Evolutionary conservation across 306 rosid species (phyloP), one percentile per base, ranked within the genome.

Genomic region (Quercus parvula): DNA sequence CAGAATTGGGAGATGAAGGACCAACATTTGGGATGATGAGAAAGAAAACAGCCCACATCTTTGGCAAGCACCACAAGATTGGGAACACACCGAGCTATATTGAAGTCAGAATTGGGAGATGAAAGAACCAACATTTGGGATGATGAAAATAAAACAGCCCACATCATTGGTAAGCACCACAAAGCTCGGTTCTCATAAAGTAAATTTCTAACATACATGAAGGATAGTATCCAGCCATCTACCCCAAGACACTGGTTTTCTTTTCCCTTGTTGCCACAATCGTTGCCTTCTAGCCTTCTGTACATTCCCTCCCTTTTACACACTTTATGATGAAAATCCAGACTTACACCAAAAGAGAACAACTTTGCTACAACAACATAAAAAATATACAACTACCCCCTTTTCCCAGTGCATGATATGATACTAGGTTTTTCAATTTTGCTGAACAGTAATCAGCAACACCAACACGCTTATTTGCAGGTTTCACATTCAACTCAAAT

Each of bases 351-450:
- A 73, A 73, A 67, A 51, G 20, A 78, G 58, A 74, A 74, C 70
- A 74, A 78, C 75, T 63, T 58, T 28, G 52, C 79, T 68, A 81
- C 24, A 74, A 86, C 77, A 80, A 59, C 78, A 78, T 71, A 76
- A 71, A 58, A 75, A 77, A 86, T 88, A 38, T 86, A 90, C 90
- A 85, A 73, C 73, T 78, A 82, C 66, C 79, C 76, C 84, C 41
- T 82, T 75, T 8, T 74, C 69, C 77, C 68, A 80, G 77, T 27
- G 79, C 63, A 2, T 56, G 46, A 82, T 56, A 73, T 38, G 28
- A 49, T 61, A 75, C 58, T 84, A 79, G 63, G 71, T 22, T 73
- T 70, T 61, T 73, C 82, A 77, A 79, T 73, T 69, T 33, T 61
- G 57, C 70, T 0, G 46, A 41, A 31, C 46, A 31, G 13, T 70